A percentile compares a stretch with the other conserved stretches of the same genome.
Conservation (phyloP, 2,329 filamentous ascomycete species). For the Microsporum audouinii region DNA sequence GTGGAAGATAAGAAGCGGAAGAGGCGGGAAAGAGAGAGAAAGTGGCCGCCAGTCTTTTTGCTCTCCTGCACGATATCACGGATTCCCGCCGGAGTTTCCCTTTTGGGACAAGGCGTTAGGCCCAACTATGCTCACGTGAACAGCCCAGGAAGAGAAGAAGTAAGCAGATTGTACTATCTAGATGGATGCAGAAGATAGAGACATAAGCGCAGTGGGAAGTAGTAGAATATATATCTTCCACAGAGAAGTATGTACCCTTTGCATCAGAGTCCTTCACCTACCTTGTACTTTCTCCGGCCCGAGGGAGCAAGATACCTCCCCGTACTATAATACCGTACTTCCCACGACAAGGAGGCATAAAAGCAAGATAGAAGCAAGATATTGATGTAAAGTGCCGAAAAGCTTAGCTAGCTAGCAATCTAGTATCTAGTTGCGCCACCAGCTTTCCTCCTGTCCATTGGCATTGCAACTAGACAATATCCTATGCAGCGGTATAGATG, state of each 20-base stretch:
- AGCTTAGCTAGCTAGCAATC: neutral
- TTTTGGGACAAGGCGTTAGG: conserved; percentile 4
- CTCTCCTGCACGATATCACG: neutral
- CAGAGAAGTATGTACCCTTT: too few relatives aligned
- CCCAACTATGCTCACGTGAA: neutral
- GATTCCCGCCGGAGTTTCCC: conserved; percentile 4
- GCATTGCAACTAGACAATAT: neutral
- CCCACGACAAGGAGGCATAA: neutral
- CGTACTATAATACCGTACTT: neutral
- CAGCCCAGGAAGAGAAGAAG: neutral
- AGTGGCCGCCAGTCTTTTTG: neutral
- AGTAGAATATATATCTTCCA: neutral
- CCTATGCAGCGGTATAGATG: neutral
- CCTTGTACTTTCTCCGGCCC: neutral
- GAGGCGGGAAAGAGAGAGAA: neutral
- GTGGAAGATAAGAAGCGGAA: neutral
- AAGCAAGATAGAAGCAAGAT: neutral
- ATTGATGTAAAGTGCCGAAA: neutral
- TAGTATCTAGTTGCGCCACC: neutral
- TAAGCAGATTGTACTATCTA: neutral
- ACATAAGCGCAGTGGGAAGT: neutral
- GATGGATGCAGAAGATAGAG: neutral
- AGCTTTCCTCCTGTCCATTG: neutral
- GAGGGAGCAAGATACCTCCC: neutral
- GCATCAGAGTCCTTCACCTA: neutral